phyloP scores from a whole-genome alignment of 2,329 filamentous ascomycete species.

The Teratosphaeria gauchensis region DNA sequence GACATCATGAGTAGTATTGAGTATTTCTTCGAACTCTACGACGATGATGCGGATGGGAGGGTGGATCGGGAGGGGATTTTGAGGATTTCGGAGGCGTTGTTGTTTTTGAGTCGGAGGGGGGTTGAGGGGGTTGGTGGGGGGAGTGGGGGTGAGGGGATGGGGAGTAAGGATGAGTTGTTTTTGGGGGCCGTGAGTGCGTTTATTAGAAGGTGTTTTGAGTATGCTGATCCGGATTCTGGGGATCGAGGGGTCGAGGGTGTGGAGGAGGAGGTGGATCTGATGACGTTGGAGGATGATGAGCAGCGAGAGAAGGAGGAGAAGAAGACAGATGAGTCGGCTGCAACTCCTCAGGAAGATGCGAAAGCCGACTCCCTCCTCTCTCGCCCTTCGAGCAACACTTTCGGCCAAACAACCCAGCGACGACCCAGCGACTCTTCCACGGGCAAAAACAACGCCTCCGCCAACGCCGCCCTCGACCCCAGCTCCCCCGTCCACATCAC shows the following conservation, averaged over 20 bases:
- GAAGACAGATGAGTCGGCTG: background rate
- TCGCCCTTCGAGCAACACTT: constrained; percentile 20
- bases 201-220: constrained; percentile 93
- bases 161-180: constrained; percentile 74
- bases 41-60: constrained; percentile 81
- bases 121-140: constrained; percentile 39
- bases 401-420: constrained; percentile 26
- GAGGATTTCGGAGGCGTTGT: constrained; percentile 81
- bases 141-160: constrained; percentile 25
- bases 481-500: constrained; percentile 92
- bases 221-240: constrained; percentile 71
- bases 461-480: constrained; percentile 85
- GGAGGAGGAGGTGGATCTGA: constrained; percentile 59
- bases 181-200: constrained; percentile 90
- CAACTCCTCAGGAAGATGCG: background rate
- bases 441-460: constrained; percentile 57
- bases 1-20: constrained; percentile 98
- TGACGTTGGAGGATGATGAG: constrained; percentile 46
- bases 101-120: constrained; percentile 85
- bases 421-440: constrained; percentile 43
- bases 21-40: constrained; percentile 96
- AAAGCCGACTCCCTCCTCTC: constrained; percentile 17
- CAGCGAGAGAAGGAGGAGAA: background rate
- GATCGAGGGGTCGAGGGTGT: constrained; percentile 34
- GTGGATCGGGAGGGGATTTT: constrained; percentile 94